Percentiles rank a stretch among this genome's conserved stretches.
Evolutionary conservation across 2,329 filamentous ascomycete genomes (phyloP).

Genomic region (Trichoderma sp.): DNA sequence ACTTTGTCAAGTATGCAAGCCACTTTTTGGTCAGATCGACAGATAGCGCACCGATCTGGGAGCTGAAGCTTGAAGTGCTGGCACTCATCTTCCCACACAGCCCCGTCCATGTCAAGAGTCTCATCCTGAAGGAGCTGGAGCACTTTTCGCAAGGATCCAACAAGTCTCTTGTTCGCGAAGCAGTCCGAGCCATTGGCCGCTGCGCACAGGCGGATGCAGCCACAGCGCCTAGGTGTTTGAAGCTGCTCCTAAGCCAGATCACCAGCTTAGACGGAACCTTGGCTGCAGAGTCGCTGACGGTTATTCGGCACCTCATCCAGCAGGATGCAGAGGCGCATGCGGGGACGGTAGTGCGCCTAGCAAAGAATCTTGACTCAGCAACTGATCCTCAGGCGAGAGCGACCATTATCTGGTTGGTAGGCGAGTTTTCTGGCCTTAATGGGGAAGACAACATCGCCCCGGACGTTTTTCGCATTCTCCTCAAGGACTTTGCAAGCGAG

Average conservation of each 20-base stretch:
- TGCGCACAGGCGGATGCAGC: constrained; percentile 78
- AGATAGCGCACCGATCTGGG: constrained; percentile 81
- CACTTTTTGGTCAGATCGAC: constrained; percentile 85
- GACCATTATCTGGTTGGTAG: constrained; percentile 96
- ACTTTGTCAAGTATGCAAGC: constrained; percentile 85
- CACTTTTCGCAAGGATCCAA: constrained; percentile 81
- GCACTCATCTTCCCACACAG: constrained; percentile 89
- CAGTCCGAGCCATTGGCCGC: constrained; percentile 87
- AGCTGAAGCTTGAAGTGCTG: constrained; percentile 86
- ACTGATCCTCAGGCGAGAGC: constrained; percentile 86
- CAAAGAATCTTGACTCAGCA: constrained; percentile 86
- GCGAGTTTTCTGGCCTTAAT: constrained; percentile 82
- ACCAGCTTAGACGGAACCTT: constrained; percentile 84
- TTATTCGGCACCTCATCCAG: constrained; percentile 94
- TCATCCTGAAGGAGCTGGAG: constrained; percentile 90
- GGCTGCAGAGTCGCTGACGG: constrained; percentile 89
- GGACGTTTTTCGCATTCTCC: constrained; percentile 84
- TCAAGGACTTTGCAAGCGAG: constrained; percentile 82
- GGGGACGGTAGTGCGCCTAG: constrained; percentile 83
- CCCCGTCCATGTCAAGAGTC: constrained; percentile 71
- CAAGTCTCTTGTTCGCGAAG: constrained; percentile 78
- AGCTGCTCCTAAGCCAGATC: constrained; percentile 81
- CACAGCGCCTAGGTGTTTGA: constrained; percentile 77
- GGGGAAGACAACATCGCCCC: constrained; percentile 87
- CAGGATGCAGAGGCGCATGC: constrained; percentile 79